A percentile compares a stretch with the other conserved stretches of the same genome.
Conservation (phyloP, 805 yeast species). For the Saturnispora saitoi region DNA sequence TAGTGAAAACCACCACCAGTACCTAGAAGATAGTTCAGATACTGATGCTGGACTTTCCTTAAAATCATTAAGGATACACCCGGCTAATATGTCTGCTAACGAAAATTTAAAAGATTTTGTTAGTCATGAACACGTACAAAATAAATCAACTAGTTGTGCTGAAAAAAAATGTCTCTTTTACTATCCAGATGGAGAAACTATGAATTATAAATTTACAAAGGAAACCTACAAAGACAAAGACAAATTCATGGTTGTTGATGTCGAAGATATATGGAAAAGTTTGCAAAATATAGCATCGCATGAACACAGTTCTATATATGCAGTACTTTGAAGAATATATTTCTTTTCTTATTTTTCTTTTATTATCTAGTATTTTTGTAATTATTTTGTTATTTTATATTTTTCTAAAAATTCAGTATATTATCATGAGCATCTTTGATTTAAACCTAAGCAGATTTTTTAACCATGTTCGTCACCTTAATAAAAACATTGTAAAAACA, state of each 20-base stretch:
- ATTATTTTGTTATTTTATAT: not conserved
- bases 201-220: constrained; percentile 12
- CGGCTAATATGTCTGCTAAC: not conserved
- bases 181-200: constrained; percentile 14
- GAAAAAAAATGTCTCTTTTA: constrained; percentile 9
- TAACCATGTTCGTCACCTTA: not conserved
- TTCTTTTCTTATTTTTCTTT: not conserved
- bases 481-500: not conserved
- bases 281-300: constrained; percentile 1
- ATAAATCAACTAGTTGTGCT: not conserved
- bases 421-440: not conserved
- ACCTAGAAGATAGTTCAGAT: not conserved
- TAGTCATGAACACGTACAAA: not conserved
- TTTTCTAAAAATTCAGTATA: not conserved
- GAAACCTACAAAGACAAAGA: constrained; percentile 10
- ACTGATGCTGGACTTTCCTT: not conserved
- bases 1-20: too few species aligned
- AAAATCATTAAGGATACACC: not conserved
- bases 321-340: not conserved
- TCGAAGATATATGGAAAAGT: constrained; percentile 10
- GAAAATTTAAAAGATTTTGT: not conserved
- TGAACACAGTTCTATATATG: constrained; percentile 5
- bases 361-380: not conserved
- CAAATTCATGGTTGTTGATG: constrained; percentile 20
- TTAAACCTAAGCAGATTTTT: not conserved